Evolutionary conservation across 1,139 yeast genomes (phyloP).

Genomic region (Debaryomycetaceae sp.): DNA sequence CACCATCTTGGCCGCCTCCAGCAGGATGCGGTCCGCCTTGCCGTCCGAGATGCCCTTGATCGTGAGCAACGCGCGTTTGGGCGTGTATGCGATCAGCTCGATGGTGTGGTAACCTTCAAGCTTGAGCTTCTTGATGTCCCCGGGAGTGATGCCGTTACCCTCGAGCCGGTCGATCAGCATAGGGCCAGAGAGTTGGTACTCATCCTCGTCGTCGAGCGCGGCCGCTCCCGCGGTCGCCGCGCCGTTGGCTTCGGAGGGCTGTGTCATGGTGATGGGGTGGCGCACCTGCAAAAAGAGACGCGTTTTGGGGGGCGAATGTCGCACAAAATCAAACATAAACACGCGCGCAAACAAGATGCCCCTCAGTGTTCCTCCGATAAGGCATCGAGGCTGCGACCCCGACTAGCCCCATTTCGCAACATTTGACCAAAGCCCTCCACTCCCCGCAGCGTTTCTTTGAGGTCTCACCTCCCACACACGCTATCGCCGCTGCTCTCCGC

Average conservation of each 20-base stretch:
- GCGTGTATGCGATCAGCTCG: slow-evolving; percentile 85
- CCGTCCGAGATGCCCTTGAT: slow-evolving; percentile 95
- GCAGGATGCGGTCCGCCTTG: slow-evolving; percentile 80
- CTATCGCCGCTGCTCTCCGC: too few species aligned
- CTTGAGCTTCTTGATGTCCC: slow-evolving; percentile 75
- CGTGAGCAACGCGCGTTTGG: slow-evolving; percentile 68
- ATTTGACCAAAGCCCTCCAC: too few species aligned
- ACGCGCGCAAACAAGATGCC: slow-evolving; percentile 5
- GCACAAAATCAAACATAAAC: slow-evolving; percentile 2
- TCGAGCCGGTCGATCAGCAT: slow-evolving; percentile 46
- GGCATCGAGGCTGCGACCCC: too few species aligned
- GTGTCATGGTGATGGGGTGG: too few species aligned
- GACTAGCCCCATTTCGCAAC: too few species aligned
- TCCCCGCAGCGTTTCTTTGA: too few species aligned
- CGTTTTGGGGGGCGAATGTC: too few species aligned
- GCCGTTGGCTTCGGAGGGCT: too few species aligned
- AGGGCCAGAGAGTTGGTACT: slow-evolving; percentile 38
- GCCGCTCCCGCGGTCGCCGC: slow-evolving; percentile 1
- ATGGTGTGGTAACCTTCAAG: slow-evolving; percentile 87
- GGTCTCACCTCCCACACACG: too few species aligned
- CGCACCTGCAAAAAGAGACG: too few species aligned
- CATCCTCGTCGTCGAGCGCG: slow-evolving; percentile 24
- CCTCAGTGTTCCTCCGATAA: too few species aligned
- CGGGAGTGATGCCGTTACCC: slow-evolving; percentile 82
- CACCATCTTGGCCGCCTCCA: slow-evolving; percentile 81